phyloP scores from a whole-genome alignment of 169 alveolate genomes.

The Plasmodium inui region DNA sequence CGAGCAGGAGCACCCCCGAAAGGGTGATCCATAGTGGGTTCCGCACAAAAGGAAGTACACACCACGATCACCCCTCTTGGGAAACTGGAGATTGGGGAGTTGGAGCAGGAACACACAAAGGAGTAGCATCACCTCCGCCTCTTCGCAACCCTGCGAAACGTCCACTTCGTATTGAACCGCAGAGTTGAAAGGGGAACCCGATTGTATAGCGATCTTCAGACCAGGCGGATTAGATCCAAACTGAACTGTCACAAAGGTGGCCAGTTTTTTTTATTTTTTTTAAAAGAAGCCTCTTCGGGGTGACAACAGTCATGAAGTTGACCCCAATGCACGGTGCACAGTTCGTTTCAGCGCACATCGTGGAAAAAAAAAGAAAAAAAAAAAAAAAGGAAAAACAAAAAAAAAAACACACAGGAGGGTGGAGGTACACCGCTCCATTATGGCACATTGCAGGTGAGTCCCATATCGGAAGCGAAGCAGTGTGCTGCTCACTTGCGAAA shows the following conservation, averaged over 20 bases:
- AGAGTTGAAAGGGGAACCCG: neutral
- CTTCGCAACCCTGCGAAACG: neutral
- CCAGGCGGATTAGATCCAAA: neutral
- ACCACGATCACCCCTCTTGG: neutral
- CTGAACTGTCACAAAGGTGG: neutral
- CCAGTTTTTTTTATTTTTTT: no score
- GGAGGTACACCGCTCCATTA: neutral
- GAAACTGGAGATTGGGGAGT: neutral
- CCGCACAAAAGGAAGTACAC: neutral
- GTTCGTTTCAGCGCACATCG: neutral
- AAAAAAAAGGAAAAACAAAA: neutral
- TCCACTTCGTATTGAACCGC: neutral
- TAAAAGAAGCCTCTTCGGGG: neutral
- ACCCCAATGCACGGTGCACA: neutral
- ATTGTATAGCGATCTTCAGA: neutral
- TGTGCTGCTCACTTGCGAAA: constrained; percentile 2
- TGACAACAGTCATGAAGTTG: neutral
- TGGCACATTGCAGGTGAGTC: neutral
- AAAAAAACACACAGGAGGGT: neutral
- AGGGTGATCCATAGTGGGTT: neutral
- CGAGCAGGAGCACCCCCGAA: neutral
- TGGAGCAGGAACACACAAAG: neutral
- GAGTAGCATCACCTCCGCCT: neutral
- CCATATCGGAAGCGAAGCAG: neutral
- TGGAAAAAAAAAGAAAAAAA: neutral